Percentiles rank a stretch among this genome's conserved stretches.
These are phyloP conservation scores for Primulina huaijiensis DNA, from an alignment of 257 asterid genomes.

Conservation along the genomic window DNA sequence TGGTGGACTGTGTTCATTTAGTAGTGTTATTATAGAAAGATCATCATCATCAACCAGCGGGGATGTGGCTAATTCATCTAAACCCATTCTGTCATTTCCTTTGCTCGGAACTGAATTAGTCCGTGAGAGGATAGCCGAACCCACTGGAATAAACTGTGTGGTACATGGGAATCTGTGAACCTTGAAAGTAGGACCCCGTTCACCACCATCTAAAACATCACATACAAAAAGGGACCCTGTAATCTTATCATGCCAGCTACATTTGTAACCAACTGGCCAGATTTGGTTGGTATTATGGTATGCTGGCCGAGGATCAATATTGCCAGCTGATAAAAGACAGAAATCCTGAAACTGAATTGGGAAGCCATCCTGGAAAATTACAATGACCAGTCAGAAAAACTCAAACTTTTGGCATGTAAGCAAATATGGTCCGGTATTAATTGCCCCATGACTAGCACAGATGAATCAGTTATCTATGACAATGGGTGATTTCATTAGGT, in stretches of 20 bases:
- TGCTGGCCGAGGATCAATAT: conserved; percentile 65
- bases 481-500: background rate
- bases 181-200: conserved; percentile 68
- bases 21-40: conserved; percentile 56
- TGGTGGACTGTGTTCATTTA: conserved; percentile 69
- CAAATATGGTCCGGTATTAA: conserved; percentile 10
- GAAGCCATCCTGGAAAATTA: conserved; percentile 62
- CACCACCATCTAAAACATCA: conserved; percentile 85
- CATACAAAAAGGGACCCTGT: conserved; percentile 87
- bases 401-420: background rate
- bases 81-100: conserved; percentile 33
- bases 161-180: conserved; percentile 80
- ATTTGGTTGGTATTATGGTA: conserved; percentile 64
- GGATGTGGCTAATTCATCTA: conserved; percentile 37
- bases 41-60: conserved; percentile 62
- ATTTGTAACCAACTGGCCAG: conserved; percentile 90
- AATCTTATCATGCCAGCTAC: conserved; percentile 90
- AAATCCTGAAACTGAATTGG: conserved; percentile 91
- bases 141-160: conserved; percentile 51
- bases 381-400: conserved; percentile 19
- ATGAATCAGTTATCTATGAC: background rate
- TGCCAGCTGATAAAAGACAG: conserved; percentile 70
- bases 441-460: conserved; percentile 2
- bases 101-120: conserved; percentile 30
- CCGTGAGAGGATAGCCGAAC: conserved; percentile 66